Evolutionary conservation across 768 basidiomycete species (phyloP), one percentile per base, ranked within the genome.

Genomic region (Austroboletus eburneus): DNA sequence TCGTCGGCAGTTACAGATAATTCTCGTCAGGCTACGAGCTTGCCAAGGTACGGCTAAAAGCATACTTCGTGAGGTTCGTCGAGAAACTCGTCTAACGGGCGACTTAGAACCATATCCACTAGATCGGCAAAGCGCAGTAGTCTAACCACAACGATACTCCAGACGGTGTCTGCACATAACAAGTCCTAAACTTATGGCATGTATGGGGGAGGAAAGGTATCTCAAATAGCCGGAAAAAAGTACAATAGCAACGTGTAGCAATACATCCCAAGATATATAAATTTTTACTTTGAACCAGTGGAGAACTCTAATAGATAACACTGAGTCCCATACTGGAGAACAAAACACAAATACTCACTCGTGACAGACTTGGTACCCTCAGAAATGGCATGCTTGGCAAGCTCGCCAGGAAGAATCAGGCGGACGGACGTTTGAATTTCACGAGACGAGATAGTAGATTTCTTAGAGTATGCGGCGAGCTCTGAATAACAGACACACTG

Each of bases 381-480:
- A 7, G 86, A 89, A 70, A 90, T 89, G 57, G 88, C 88, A 62
- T 90, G 88, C 75, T 91, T 90, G 48, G 86, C 84, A 37, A 91
- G 77, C 66, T 89, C 87, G 71, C 87, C 88, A 43, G 87, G 87
- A 29, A 91, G 78, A 63, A 91, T 89, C 52, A 90, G 73, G 47
- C 88, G 79, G 32, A 91, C 89, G 29, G 81, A 75, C 2, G 88
- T 91, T 70, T 91, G 88, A 62, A 91, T 91, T 69, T 91, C 88
- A 42, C 88, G 85, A 35, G 86, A 89, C n/a, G 89, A 90, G 67
- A 91, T 90, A 14, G 88, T 91, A 3, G 87, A 89, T 73, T 88
- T 88, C 79, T 90, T 88, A 52, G 87, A 87, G 71, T 91, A 90
- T 6, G 83, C 78, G 7, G 88, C 88, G 54, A 91, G 83, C 69